Base-by-base conservation (phyloP, 2,329 filamentous ascomycete species). In the Pseudogymnoascus pannorum region DNA sequence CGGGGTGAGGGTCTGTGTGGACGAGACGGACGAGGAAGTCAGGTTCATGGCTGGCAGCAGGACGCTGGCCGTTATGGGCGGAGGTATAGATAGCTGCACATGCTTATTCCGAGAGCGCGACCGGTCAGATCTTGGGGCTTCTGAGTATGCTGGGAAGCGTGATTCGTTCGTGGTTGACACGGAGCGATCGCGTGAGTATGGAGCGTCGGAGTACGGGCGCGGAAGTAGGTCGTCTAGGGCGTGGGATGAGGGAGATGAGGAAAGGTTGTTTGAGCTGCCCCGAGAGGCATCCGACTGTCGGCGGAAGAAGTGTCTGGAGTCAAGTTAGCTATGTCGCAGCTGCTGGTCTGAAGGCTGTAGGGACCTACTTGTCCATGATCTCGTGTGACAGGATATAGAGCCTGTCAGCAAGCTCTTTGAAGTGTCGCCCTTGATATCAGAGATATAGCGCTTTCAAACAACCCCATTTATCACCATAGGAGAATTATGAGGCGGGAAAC, bases 21-120 rank as follows among this genome's bases (percentile, higher is more conserved):
- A 26, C 11, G 35, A 60, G 5, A 57, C 26, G 9, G 60, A 60
- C 2, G 60, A 24, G 20, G 60, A 48, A 0, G 22, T 51, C 44
- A 51, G 16, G 14, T 51, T 33, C 14, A 24, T 44, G 14, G 60
- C 33, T 2, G 57, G 57, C 20, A 62, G 29, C 38, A 61, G 16
- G 8, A 57, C 44, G n/a, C 61, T 62, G 9, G 61, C 58, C 14
- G 44, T 40, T 31, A 62, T 62, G 2, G 61, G 61, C 7, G 61
- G 61, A 2, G 59, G 58, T 22, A 44, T 38, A 7, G 44, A 51
- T 2, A 51, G 8, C 22, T 51, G 44, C 2, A 51, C 44, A 2
- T 26, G 44, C 2, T 29, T 51, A 1, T 54, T 54, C n/a, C 24
- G 26, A 0, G 48, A 54, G n/a, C 48, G n/a, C n/a, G 48, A 54